A percentile compares a stretch with the other conserved stretches of the same genome.
Evolutionary conservation across 164 flowering plant genomes (phyloP).

Genomic region (Euptelea pleiosperma): DNA sequence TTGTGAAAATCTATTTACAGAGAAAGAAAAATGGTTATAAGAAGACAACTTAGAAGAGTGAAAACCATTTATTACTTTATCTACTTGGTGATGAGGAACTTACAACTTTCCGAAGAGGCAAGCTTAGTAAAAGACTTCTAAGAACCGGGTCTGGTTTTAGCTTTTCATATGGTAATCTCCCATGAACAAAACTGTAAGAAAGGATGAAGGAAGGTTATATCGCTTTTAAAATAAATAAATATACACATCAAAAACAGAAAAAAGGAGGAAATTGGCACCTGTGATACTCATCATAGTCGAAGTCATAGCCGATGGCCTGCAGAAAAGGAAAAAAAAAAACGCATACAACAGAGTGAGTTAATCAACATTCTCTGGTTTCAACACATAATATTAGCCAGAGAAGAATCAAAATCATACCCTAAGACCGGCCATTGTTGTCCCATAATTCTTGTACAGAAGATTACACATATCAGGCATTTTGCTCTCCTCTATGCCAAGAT

Average conservation of each 20-base stretch:
- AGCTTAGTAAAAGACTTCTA: constrained; percentile 54
- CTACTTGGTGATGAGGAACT: constrained; percentile 26
- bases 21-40: neutral
- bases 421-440: constrained; percentile 96
- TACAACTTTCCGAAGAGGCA: constrained; percentile 82
- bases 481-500: constrained; percentile 60
- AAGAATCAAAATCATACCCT: constrained; percentile 37
- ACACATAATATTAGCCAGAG: neutral
- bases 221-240: neutral
- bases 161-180: constrained; percentile 71
- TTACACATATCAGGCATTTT: constrained; percentile 50
- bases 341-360: constrained; percentile 2
- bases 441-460: constrained; percentile 64
- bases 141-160: constrained; percentile 77
- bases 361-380: neutral
- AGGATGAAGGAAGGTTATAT: neutral
- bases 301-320: constrained; percentile 79
- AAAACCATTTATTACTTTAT: neutral
- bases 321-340: neutral
- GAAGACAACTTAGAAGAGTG: neutral
- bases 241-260: neutral
- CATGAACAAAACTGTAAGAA: constrained; percentile 70
- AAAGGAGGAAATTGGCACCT: constrained; percentile 32
- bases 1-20: constrained; percentile 66
- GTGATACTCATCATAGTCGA: constrained; percentile 83